Evolutionary conservation across 2,329 filamentous ascomycete species (phyloP), one percentile per base, ranked within the genome.

Genomic region (Beauveria caledonica): DNA sequence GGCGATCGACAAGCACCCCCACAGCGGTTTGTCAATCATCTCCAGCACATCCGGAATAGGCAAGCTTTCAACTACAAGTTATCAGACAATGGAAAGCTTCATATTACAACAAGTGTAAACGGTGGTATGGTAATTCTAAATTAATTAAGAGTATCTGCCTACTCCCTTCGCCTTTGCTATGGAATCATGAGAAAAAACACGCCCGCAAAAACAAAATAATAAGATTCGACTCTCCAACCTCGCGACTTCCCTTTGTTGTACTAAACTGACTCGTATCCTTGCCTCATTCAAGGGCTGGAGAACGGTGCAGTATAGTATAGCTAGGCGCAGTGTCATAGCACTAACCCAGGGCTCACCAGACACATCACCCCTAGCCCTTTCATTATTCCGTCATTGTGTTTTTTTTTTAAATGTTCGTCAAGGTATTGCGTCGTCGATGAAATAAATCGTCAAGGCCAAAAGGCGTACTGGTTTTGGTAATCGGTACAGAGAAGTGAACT

Each of bases 401-500:
- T 56, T 11, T 55, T 55, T 46, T 55, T 55, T 45, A 19, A 6
- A 19, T 46, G 36, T 58, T 60, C 58, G 49, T 60, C 49, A 61
- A 61, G 48, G 46, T 61, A 53, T 61, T 39, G 46, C 39, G 27
- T 58, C 60, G 60, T 61, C 45, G 33, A 13, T 40, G 36, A 52
- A 51, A 36, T 48, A 52, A 58, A 53, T 59, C 49, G 49, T 59
- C 39, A 58, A 61, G 48, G 51, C 59, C 27, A 62, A 61, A 69
- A 69, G 64, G 63, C 65, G 63, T 72, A 68, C 64, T 69, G 63
- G 64, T 63, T 68, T 67, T 29, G 63, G 68, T 68, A 71, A 63
- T 69, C 67, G 65, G 65, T 67, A 70, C 67, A 67, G 63, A 68
- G 68, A 71, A 72, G 62, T 65, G 67, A 70, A 72, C 61, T 63